Evolutionary conservation across 139 green algal genomes (phyloP).

Genomic region (Chlorella sp.): DNA sequence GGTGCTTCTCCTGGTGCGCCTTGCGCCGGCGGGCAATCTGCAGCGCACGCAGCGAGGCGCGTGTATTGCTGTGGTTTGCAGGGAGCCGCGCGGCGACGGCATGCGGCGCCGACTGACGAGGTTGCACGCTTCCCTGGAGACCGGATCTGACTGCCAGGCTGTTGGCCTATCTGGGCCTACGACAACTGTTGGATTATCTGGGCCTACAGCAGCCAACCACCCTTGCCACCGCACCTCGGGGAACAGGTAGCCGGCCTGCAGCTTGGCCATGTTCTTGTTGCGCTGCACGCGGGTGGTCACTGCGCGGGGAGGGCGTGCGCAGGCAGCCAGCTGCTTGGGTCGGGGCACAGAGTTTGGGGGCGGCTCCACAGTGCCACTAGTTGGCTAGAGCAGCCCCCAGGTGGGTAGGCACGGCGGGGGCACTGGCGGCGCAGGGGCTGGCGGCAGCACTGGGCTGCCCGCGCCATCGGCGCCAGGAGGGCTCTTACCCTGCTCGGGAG

Average conservation of each 20-base stretch:
- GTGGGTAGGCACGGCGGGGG: background rate
- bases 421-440: background rate
- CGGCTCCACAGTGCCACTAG: background rate
- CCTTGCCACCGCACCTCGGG: slow-evolving; percentile 80
- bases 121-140: too few species aligned
- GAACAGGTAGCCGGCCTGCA: slow-evolving; percentile 99
- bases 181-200: too few species aligned
- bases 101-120: too few species aligned
- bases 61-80: too few species aligned
- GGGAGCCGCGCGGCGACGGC: too few species aligned
- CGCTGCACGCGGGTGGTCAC: slow-evolving; percentile 63
- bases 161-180: too few species aligned
- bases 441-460: background rate
- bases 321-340: background rate
- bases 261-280: slow-evolving; percentile 98
- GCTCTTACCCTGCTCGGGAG: slow-evolving; percentile 31
- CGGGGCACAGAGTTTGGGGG: background rate
- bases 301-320: slow-evolving; percentile 24
- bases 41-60: background rate
- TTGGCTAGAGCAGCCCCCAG: too few species aligned
- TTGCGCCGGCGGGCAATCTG: slow-evolving; percentile 92
- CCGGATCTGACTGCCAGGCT: too few species aligned
- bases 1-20: slow-evolving; percentile 91
- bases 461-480: background rate
- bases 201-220: too few species aligned